phyloP scores from a whole-genome alignment of 768 basidiomycete genomes.

The Tulasnella calospora region DNA sequence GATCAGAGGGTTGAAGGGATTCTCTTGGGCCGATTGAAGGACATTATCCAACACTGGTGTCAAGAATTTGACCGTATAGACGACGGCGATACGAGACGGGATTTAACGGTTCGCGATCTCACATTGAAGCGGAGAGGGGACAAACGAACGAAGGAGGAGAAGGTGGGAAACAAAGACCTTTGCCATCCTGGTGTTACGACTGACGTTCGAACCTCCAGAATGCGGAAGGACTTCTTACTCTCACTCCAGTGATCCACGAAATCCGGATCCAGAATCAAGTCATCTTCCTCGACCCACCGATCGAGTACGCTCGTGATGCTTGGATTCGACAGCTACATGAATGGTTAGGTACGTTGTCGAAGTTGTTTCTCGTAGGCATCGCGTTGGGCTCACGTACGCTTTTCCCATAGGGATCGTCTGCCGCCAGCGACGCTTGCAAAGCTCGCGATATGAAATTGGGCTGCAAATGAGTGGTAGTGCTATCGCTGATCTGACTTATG shows the following conservation, averaged over 20 bases:
- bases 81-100: slow-evolving; percentile 59
- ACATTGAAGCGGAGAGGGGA: slow-evolving; percentile 63
- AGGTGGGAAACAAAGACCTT: slow-evolving; percentile 43
- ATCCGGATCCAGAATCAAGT: slow-evolving; percentile 98
- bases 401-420: slow-evolving; percentile 71
- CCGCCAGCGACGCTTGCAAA: slow-evolving; percentile 78
- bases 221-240: slow-evolving; percentile 63
- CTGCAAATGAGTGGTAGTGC: slow-evolving; percentile 72
- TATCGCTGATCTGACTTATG: slow-evolving; percentile 70
- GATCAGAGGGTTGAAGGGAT: slow-evolving; percentile 77
- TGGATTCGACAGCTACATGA: slow-evolving; percentile 89
- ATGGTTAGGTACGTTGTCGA: slow-evolving; percentile 61
- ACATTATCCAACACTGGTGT: slow-evolving; percentile 84
- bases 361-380: neutral
- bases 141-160: slow-evolving; percentile 68
- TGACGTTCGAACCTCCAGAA: slow-evolving; percentile 42
- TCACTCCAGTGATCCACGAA: slow-evolving; percentile 89
- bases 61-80: slow-evolving; percentile 74
- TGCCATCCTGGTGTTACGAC: neutral
- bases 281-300: slow-evolving; percentile 96
- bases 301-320: slow-evolving; percentile 84
- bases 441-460: slow-evolving; percentile 94
- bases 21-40: slow-evolving; percentile 64
- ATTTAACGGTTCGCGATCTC: slow-evolving; percentile 49
- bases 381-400: neutral